These are phyloP conservation scores for Blastobotrys arbuscula DNA, from an alignment of 1,139 yeast genomes.

Conservation along the genomic window DNA sequence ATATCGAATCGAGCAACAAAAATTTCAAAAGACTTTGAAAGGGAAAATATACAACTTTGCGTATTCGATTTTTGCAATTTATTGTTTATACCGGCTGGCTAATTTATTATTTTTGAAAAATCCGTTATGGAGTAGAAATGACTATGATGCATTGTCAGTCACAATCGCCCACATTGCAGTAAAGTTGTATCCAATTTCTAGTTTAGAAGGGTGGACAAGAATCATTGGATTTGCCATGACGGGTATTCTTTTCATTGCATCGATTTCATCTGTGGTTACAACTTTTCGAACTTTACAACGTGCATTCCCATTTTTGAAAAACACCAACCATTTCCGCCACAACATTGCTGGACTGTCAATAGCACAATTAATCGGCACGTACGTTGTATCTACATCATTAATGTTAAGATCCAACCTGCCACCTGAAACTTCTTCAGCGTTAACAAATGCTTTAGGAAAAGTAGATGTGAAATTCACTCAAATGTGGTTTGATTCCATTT, in stretches of 20 bases:
- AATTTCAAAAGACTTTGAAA: constrained; percentile 26
- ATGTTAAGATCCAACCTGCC: constrained; percentile 74
- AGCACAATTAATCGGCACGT: constrained; percentile 69
- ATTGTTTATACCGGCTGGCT: constrained; percentile 59
- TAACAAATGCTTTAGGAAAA: constrained; percentile 44
- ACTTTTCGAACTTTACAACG: constrained; percentile 29
- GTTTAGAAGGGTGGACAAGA: constrained; percentile 51
- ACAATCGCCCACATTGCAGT: constrained; percentile 46
- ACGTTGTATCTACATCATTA: constrained; percentile 74
- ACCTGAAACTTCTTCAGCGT: constrained; percentile 48
- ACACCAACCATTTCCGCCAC: constrained; percentile 3
- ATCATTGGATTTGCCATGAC: constrained; percentile 62
- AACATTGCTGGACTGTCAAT: constrained; percentile 42
- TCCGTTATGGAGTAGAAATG: constrained; percentile 22
- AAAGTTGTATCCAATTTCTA: constrained; percentile 23
- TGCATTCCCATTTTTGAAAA: constrained; percentile 27
- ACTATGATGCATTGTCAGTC: constrained; percentile 41
- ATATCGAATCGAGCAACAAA: constrained; percentile 27
- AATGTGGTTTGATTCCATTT: constrained; percentile 74
- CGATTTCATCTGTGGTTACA: constrained; percentile 40
- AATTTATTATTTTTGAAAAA: constrained; percentile 37
- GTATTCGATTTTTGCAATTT: constrained; percentile 44
- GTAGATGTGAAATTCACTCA: constrained; percentile 61
- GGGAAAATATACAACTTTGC: constrained; percentile 30
- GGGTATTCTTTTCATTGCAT: constrained; percentile 59